A percentile compares a stretch with the other conserved stretches of the same genome.
phyloP scores from a whole-genome alignment of 306 rosid species.

The Cajanus cajan region DNA sequence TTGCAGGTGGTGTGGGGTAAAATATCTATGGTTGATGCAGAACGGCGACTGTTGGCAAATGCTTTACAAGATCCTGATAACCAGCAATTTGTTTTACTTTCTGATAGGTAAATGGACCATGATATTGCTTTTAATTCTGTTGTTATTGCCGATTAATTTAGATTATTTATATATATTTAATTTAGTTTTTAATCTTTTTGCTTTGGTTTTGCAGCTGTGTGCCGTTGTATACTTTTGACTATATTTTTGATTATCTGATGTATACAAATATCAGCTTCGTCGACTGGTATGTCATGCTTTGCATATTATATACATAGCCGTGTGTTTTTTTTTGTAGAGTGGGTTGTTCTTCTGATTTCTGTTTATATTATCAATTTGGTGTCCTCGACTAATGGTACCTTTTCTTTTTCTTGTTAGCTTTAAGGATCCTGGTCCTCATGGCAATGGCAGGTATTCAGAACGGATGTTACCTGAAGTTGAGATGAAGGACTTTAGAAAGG shows the following conservation, averaged over 20 bases:
- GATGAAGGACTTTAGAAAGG: slow-evolving; percentile 91
- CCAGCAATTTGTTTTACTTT: slow-evolving; percentile 91
- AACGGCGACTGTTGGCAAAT: slow-evolving; percentile 71
- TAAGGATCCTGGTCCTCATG: slow-evolving; percentile 95
- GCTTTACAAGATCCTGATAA: slow-evolving; percentile 84
- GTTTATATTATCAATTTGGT: slow-evolving; percentile 8
- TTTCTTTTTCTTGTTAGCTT: slow-evolving; percentile 52
- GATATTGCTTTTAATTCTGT: slow-evolving; percentile 9
- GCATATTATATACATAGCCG: neutral
- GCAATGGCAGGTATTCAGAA: slow-evolving; percentile 90
- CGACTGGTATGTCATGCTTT: slow-evolving; percentile 65
- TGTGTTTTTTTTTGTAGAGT: neutral
- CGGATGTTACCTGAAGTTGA: slow-evolving; percentile 95
- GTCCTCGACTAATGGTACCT: slow-evolving; percentile 3
- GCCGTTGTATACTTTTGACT: slow-evolving; percentile 74
- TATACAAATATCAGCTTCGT: slow-evolving; percentile 86
- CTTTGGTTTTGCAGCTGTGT: slow-evolving; percentile 75
- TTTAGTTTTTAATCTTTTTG: slow-evolving; percentile 29
- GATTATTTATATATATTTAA: neutral
- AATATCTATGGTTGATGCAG: slow-evolving; percentile 90
- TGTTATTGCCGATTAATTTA: neutral
- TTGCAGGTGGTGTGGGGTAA: slow-evolving; percentile 94
- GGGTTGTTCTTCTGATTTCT: slow-evolving; percentile 20
- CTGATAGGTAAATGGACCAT: slow-evolving; percentile 68
- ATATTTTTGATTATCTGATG: slow-evolving; percentile 79